Percentiles rank a stretch among this genome's conserved stretches.
Evolutionary conservation across 768 basidiomycete genomes (phyloP).

Genomic region (Panus rudis): DNA sequence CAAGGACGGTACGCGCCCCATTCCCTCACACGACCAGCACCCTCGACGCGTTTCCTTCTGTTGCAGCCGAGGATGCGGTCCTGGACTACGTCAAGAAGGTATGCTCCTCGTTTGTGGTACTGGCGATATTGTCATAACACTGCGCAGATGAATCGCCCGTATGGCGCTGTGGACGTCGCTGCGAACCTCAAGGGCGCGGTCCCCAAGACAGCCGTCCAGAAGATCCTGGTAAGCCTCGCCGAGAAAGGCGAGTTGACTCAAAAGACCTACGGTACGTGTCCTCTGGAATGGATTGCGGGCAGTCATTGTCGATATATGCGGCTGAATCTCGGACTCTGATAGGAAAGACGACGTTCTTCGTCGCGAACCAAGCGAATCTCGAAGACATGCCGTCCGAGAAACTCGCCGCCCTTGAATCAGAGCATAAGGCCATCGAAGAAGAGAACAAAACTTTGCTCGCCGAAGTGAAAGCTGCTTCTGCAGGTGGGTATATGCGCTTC

Average conservation of each 20-base stretch:
- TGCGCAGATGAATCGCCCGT: constrained; percentile 84
- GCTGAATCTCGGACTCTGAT: constrained; percentile 1
- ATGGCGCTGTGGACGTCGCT: constrained; percentile 85
- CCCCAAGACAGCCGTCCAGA: constrained; percentile 77
- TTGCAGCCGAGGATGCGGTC: constrained; percentile 64
- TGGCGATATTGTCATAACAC: background rate
- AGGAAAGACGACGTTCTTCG: constrained; percentile 87
- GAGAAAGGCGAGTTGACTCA: constrained; percentile 79
- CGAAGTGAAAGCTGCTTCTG: constrained; percentile 42
- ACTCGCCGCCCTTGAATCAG: constrained; percentile 51
- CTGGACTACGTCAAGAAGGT: constrained; percentile 77
- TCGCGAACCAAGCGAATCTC: constrained; percentile 72
- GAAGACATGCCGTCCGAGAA: constrained; percentile 57
- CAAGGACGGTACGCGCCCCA: constrained; percentile 46
- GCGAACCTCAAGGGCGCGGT: constrained; percentile 89
- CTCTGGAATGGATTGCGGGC: background rate
- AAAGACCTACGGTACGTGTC: constrained; percentile 67
- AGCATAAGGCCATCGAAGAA: constrained; percentile 51
- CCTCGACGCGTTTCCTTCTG: background rate
- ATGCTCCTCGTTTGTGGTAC: background rate
- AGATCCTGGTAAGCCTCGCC: constrained; percentile 74
- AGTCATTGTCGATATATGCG: background rate
- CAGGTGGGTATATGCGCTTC: constrained; percentile 28
- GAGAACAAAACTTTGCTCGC: constrained; percentile 45
- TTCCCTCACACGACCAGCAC: background rate